Evolutionary conservation across 2,329 filamentous ascomycete genomes (phyloP), one percentile per base, ranked within the genome.

Genomic region (Exophiala sp.): DNA sequence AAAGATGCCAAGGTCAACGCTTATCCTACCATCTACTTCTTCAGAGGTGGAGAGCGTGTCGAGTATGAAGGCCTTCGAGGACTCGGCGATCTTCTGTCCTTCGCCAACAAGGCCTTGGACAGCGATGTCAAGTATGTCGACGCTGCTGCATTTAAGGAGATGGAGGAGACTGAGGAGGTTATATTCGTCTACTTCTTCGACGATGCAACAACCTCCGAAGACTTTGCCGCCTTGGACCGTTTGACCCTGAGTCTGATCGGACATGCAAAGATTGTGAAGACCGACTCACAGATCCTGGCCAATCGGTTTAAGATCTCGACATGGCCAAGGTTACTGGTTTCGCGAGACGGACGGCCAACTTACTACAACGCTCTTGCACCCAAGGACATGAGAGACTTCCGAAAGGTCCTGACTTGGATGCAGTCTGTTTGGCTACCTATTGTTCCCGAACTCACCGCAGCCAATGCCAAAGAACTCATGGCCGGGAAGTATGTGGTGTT

Each of bases 141-240:
- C 63, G 82, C 83, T 8, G 78, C 76, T 19, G 74, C 78, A 2
- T 89, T 98, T 64, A 83, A 86, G 66, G 82, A 83, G 55, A 73
- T 98, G 62, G 91, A 98, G 68, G 79, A 93, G 73, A 91, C 86
- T 56, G 88, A 97, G 62, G 90, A 97, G 53, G 93, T 98, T 55
- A 85, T 97, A 47, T 98, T 98, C 68, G 73, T 95, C 59, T 98
- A 97, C 73, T 95, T 97, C 69, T 98, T 96, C 69, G 93, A 98
- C 65, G 83, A 95, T 60, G 93, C 93, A 10, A 96, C 91, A 1
- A 94, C 89, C 0, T 83, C 77, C 37, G 93, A 98, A 69, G 93
- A 98, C 65, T 95, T 98, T 64, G 76, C 78, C 60, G 90, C 91
- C 18, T 74, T 98, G 37, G 88, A 97, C 56, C 82, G 89, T 32